Base-by-base conservation (phyloP, 129 eudicot species). In the Smallanthus sonchifolius region DNA sequence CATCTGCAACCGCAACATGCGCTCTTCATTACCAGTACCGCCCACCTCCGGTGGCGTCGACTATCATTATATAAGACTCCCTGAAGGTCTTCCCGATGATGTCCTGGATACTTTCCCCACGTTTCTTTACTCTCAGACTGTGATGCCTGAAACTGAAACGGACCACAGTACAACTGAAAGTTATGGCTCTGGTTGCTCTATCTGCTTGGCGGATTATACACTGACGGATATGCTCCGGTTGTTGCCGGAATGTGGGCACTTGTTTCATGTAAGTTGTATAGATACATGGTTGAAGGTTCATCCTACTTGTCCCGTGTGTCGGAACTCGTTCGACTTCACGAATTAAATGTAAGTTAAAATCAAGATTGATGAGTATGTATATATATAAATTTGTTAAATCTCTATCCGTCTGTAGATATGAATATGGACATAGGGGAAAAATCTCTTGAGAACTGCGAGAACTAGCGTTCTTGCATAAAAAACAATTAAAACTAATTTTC, bases 271-370 rank as follows among this genome's bases (percentile, higher is more conserved):
- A 7, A 70, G 34, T 13, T 86, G 91, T 64, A 34, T 83, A 36
- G 88, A 81, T 56, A 67, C 47, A 3, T 86, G 91, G 91, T 75
- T 86, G 43, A 81, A 69, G 65, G 24, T 66, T n/a, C 82, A 83
- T 20, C 80, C 86, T 0, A 80, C 86, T 16, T 83, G 91, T 63
- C 91, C 88, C 0, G 56, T 81, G 76, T 86, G 91, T 67, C 79
- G 91, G 15, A 80, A 63, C 8, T 79, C 84, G 35, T 68, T 77
- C 34, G 40, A 68, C n/a, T 76, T 55, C 6, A 10, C 6, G 19
- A n/a, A 32, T 34, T 16, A 24, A 9, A 56, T 57, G 28, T 14
- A 32, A 24, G n/a, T 10, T 24, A 24, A 24, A 24, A 0, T 24
- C 30, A 24, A 24, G 30, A 24, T 24, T 24, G 30, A 24, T 24